These are phyloP conservation scores for Solanum peruvianum DNA, from an alignment of 257 asterid genomes.

Conservation along the genomic window DNA sequence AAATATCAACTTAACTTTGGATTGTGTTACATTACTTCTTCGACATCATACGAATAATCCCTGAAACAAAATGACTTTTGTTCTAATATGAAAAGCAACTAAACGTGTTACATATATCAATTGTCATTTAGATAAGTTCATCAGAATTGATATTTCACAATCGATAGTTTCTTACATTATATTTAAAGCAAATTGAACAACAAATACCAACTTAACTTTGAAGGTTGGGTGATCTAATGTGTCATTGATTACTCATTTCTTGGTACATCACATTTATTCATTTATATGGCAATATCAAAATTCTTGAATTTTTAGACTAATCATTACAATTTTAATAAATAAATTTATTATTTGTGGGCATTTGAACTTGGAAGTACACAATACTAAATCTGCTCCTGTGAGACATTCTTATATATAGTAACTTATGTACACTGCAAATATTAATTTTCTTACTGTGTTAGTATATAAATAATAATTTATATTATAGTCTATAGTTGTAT, in stretches of 20 bases:
- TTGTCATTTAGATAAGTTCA: not conserved
- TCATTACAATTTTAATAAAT: not conserved
- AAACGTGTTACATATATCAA: not conserved
- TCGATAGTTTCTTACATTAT: not conserved
- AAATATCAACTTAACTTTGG: not conserved
- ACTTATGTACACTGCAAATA: not conserved
- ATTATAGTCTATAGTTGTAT: not conserved
- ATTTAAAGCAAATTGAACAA: not conserved
- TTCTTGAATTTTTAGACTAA: not conserved
- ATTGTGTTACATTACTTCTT: not conserved
- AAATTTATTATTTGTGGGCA: not conserved
- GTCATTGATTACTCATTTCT: not conserved
- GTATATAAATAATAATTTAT: not conserved
- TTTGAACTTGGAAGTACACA: not conserved
- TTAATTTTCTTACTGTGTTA: not conserved
- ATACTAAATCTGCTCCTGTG: not conserved
- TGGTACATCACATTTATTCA: not conserved
- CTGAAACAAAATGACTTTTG: not conserved
- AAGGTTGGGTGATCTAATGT: not conserved
- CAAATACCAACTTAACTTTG: not conserved
- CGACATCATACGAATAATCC: fast-evolving
- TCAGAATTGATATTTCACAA: not conserved
- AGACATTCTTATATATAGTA: not conserved
- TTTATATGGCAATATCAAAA: not conserved
- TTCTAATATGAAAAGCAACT: not conserved